phyloP scores from a whole-genome alignment of 1,284 basidiomycete genomes.

The Cryptococcus sp. region DNA sequence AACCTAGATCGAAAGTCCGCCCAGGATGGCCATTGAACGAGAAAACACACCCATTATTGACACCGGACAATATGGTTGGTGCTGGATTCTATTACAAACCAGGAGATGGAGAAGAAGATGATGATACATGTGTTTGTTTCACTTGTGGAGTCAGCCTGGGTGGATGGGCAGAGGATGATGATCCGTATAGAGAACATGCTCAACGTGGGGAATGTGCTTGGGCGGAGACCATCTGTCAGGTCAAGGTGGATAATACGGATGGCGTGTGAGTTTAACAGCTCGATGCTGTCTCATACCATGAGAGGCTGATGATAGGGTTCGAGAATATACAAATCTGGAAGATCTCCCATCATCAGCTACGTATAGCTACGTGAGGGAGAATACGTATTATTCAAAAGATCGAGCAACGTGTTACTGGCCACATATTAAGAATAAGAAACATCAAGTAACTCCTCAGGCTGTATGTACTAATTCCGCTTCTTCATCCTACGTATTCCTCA shows the following conservation, averaged over 20 bases:
- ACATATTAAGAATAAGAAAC: conserved; percentile 62
- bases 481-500: background rate
- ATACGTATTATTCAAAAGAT: conserved; percentile 56
- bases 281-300: conserved; percentile 3
- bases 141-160: conserved; percentile 68
- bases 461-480: background rate
- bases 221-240: conserved; percentile 68
- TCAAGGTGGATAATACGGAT: conserved; percentile 45
- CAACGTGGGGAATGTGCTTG: conserved; percentile 65
- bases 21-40: conserved; percentile 37
- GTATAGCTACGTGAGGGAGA: conserved; percentile 64
- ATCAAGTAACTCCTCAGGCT: conserved; percentile 52
- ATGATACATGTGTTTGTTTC: conserved; percentile 58
- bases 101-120: conserved; percentile 6
- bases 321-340: conserved; percentile 56
- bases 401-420: conserved; percentile 57
- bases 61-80: conserved; percentile 63
- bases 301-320: too few relatives aligned
- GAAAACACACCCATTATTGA: conserved; percentile 53
- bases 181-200: conserved; percentile 70
- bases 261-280: conserved; percentile 7
- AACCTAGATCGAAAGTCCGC: conserved; percentile 32
- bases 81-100: conserved; percentile 71
- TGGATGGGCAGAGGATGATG: conserved; percentile 73
- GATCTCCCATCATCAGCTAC: conserved; percentile 61